Conservation (phyloP, 1,139 yeast species). For the Pichia sp. region DNA sequence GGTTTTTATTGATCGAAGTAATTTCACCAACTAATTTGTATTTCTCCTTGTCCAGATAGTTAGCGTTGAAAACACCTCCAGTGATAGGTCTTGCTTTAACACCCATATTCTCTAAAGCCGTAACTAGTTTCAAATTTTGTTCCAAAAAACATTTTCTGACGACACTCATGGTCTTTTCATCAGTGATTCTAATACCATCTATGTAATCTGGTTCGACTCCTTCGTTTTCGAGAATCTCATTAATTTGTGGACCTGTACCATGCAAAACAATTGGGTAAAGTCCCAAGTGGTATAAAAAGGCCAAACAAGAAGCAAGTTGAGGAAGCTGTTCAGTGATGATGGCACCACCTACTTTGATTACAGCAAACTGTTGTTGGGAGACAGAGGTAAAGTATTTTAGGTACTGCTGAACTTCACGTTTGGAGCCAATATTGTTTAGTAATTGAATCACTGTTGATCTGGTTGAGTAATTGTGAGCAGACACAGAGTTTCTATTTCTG, state of each 20-base stretch:
- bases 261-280: constrained; percentile 93
- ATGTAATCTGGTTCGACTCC: constrained; percentile 94
- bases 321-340: constrained; percentile 91
- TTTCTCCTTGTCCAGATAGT: constrained; percentile 81
- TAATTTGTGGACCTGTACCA: constrained; percentile 99
- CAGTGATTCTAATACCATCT: constrained; percentile 95
- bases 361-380: constrained; percentile 93
- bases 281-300: constrained; percentile 95
- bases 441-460: constrained; percentile 93
- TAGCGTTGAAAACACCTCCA: constrained; percentile 94
- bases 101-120: constrained; percentile 92
- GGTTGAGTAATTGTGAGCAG: constrained; percentile 41
- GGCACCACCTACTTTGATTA: constrained; percentile 98
- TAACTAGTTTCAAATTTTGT: constrained; percentile 88
- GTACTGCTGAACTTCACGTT: constrained; percentile 96
- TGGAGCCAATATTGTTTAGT: constrained; percentile 91
- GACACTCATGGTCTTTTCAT: constrained; percentile 89
- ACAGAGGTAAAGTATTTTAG: constrained; percentile 94
- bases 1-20: constrained; percentile 75
- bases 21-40: constrained; percentile 91
- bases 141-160: constrained; percentile 93
- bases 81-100: constrained; percentile 98
- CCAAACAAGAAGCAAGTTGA: constrained; percentile 90
- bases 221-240: constrained; percentile 83
- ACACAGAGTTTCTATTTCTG: background rate